Conservation (phyloP, 495 filamentous ascomycete species). For the Geoglossum glabrum region DNA sequence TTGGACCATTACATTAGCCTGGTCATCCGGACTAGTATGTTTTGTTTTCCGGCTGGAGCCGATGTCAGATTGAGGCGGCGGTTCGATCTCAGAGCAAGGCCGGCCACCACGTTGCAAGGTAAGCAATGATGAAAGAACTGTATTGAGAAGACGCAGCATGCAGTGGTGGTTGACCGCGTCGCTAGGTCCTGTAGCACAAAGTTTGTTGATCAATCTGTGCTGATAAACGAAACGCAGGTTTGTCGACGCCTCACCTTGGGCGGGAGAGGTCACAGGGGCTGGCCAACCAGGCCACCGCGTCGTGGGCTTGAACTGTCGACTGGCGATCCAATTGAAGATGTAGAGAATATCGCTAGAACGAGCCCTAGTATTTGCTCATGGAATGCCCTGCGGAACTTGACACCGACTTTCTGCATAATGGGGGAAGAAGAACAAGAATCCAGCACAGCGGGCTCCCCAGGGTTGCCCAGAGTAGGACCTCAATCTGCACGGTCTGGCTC, state of each 20-base stretch:
- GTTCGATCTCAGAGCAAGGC: not conserved
- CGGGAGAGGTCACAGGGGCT: not conserved
- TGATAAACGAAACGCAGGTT: not conserved
- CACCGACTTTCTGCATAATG: constrained; percentile 2
- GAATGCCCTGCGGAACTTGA: not conserved
- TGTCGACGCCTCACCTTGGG: not conserved
- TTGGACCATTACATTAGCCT: not conserved
- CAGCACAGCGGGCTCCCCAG: not conserved
- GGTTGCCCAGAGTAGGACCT: not conserved
- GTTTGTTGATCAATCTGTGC: not conserved
- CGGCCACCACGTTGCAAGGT: not conserved
- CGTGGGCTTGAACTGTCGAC: not conserved
- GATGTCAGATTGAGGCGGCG: not conserved
- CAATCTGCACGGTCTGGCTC: not conserved
- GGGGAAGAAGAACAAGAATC: not conserved
- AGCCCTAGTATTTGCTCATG: not conserved
- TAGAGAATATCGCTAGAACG: not conserved
- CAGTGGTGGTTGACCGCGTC: not conserved
- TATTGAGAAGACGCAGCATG: not conserved
- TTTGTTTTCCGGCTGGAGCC: not conserved
- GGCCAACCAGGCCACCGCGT: not conserved
- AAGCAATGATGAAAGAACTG: not conserved
- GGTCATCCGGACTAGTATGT: not conserved
- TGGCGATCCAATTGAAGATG: not conserved
- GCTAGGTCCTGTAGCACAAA: not conserved